Evolutionary conservation across 495 filamentous ascomycete species (phyloP), one percentile per base, ranked within the genome.

Genomic region (Daldinia concentrica): DNA sequence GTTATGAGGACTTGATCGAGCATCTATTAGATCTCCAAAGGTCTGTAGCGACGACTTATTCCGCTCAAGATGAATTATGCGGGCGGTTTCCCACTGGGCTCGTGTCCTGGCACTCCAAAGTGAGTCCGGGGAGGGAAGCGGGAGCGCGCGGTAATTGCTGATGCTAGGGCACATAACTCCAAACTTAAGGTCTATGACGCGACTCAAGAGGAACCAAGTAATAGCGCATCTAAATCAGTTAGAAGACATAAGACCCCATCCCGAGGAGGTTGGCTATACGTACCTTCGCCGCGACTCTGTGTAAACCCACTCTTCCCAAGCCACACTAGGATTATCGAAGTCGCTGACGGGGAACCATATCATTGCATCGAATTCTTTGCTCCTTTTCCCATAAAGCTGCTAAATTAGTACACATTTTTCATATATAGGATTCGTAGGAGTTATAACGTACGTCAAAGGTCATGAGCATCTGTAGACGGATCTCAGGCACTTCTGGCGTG

Each of bases 291-390:
- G 74, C 27, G 65, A 60, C 36, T 76, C 74, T 0, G 54, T 51
- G 36, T 57, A 58, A 27, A 74, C 50, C 62, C 72, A 76, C 4
- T 71, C 58, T 48, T 76, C 71, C 74, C 74, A 76, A 3, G 71
- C 67, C 62, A 69, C 48, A n/a, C 34, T 32, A 1, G 71, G 64
- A 37, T 69, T 48, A 22, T 62, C 64, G 14, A 69, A 22, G 7
- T 60, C 69, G 15, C 68, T 65, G 8, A 56, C 15, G 27, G 66
- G 36, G 32, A 75, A 73, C 36, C 62, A 68, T 22, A 29, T 54
- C 29, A 52, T 62, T 4, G 19, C 4, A 29, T 73, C 66, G 6
- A 41, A 19, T 15, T 55, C 59, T 26, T 32, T 58, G 27, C 27
- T 36, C 36, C 57, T 64, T 36, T 64, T 67, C 29, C 70, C 62